Evolutionary conservation across 345 rosid genomes (phyloP).

Genomic region (Hirschfeldia incana): DNA sequence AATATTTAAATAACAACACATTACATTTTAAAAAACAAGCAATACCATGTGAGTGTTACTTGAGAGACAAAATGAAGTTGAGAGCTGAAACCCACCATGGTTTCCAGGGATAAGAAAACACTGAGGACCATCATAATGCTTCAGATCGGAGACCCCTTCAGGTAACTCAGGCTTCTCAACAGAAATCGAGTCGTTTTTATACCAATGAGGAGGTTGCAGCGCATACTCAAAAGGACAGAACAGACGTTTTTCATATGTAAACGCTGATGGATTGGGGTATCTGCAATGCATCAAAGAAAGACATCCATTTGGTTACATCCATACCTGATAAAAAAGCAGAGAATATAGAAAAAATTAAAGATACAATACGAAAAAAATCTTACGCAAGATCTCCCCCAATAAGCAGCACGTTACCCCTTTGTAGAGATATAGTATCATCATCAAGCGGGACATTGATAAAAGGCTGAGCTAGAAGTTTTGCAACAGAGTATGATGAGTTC

Average conservation of each 20-base stretch:
- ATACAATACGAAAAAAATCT: constrained; percentile 29
- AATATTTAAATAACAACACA: not conserved
- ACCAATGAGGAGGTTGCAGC: constrained; percentile 88
- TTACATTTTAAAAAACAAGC: constrained; percentile 13
- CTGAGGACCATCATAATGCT: constrained; percentile 91
- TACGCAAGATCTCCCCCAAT: constrained; percentile 99
- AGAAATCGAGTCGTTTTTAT: constrained; percentile 70
- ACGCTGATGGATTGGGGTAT: constrained; percentile 94
- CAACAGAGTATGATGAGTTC: constrained; percentile 83
- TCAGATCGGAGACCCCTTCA: constrained; percentile 58
- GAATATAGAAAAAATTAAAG: constrained; percentile 9
- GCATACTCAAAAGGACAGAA: constrained; percentile 96
- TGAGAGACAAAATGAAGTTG: constrained; percentile 20
- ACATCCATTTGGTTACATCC: not conserved
- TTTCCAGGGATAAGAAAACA: constrained; percentile 95
- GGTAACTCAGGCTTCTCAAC: constrained; percentile 90
- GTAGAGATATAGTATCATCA: constrained; percentile 47
- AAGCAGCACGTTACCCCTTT: constrained; percentile 73
- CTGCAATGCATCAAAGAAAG: constrained; percentile 44
- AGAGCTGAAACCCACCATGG: constrained; percentile 67
- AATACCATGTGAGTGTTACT: not conserved
- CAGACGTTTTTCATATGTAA: constrained; percentile 85
- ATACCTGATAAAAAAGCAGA: not conserved
- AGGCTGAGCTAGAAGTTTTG: constrained; percentile 93
- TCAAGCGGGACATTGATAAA: constrained; percentile 41